Evolutionary conservation across 305 asterid genomes (phyloP), one percentile per base, ranked within the genome.

Genomic region (Fraxinus baroniana): DNA sequence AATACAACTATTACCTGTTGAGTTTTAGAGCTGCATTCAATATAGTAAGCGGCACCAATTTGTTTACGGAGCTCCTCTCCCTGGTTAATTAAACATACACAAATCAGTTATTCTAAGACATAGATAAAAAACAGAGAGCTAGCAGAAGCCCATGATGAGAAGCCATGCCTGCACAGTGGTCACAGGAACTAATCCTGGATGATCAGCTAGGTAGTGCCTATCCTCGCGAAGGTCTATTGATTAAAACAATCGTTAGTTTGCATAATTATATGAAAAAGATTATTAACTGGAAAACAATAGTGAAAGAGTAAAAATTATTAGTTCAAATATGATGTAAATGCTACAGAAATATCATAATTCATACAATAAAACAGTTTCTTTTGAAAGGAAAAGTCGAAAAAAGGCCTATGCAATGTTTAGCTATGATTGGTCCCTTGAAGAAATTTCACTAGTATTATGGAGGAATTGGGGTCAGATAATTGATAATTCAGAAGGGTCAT

Each of bases 51-150:
- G 2, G 97, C 98, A n/a, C 98, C 97, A 81, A 95, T 91, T 72
- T 92, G 95, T 88, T 92, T 94, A 5, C 98, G 95, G 22, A 95
- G 97, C 90, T 94, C 99, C 90, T 95, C 97, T n/a, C 99, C 99
- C 97, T 95, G 84, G 85, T 85, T 26, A 82, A 86, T 84, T 32
- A 79, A 55, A 60, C 26, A 78, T 36, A 68, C 18, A 35, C 46
- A 75, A 68, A 52, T 80, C 49, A 41, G 7, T 80, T 20, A 41
- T 36, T 71, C 78, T 49, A 15, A 60, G 77, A 36, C 77, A 30
- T 46, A 64, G 80, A 72, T 3, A 13, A 72, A 24, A 74, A 20
- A 7, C 20, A 60, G 79, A 66, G 52, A 55, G 10, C 35, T 18
- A 55, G 66, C 24, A 5, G 24, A 7, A n/a, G 66, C 66, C 22